These are phyloP conservation scores for Allium fistulosum DNA, from an alignment of 106 monocot genomes.

Conservation along the genomic window DNA sequence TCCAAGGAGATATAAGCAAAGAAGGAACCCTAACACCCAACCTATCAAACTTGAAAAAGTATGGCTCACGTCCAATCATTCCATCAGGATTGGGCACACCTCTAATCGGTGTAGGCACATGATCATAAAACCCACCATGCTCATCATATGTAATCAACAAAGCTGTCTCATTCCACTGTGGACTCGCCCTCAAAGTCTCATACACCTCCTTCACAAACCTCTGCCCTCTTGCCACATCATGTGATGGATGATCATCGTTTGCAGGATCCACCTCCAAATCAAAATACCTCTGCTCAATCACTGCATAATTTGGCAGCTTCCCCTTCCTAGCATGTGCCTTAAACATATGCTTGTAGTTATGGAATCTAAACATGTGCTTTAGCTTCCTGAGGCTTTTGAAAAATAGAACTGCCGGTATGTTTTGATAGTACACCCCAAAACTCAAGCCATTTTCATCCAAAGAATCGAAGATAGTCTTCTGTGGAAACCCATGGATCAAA, in stretches of 20 bases:
- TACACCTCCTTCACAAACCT: constrained; percentile 71
- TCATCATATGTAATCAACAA: constrained; percentile 84
- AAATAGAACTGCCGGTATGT: constrained; percentile 77
- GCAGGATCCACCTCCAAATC: constrained; percentile 50
- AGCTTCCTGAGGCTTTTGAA: constrained; percentile 65
- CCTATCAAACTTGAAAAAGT: constrained; percentile 83
- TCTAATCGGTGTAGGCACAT: constrained; percentile 73
- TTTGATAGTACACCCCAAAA: constrained; percentile 81
- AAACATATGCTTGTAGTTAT: constrained; percentile 58
- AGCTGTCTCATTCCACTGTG: constrained; percentile 86
- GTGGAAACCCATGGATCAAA: constrained; percentile 77
- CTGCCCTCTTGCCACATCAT: constrained; percentile 77
- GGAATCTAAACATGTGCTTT: constrained; percentile 60
- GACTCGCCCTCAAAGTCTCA: constrained; percentile 69
- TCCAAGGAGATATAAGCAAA: constrained; percentile 82
- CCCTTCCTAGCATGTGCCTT: constrained; percentile 61
- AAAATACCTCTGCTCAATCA: constrained; percentile 79
- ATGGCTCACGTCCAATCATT: constrained; percentile 65
- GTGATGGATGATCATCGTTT: constrained; percentile 85
- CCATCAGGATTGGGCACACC: constrained; percentile 84
- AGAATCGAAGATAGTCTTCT: constrained; percentile 76
- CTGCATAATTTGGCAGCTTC: constrained; percentile 67
- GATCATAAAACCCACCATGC: constrained; percentile 90
- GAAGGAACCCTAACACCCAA: constrained; percentile 73
- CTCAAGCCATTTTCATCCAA: constrained; percentile 15